These are phyloP conservation scores for Thermothielavioides terrestris DNA, from an alignment of 495 filamentous ascomycete species.

Conservation along the genomic window DNA sequence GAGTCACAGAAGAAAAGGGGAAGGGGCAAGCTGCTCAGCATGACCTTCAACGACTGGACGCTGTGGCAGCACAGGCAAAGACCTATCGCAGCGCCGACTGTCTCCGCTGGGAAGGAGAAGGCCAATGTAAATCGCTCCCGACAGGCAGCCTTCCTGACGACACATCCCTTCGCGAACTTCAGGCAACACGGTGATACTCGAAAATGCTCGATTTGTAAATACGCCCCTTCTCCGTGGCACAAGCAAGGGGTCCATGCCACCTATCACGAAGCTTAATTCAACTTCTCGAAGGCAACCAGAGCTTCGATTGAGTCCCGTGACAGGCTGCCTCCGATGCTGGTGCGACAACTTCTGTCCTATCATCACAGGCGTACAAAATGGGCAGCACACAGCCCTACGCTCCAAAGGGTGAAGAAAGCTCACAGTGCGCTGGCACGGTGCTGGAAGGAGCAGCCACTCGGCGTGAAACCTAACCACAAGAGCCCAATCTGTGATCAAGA, in stretches of 20 bases:
- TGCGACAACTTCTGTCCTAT: not conserved
- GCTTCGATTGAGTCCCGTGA: conserved; percentile 1
- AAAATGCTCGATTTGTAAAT: too few species aligned
- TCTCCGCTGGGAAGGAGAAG: too few species aligned
- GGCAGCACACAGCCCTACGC: not conserved
- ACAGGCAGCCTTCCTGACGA: too few species aligned
- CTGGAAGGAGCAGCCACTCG: not conserved
- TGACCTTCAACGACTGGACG: too few species aligned
- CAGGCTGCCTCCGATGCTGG: conserved; percentile 1
- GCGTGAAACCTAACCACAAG: not conserved
- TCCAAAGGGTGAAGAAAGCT: not conserved
- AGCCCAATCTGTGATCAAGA: not conserved
- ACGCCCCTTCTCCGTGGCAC: not conserved
- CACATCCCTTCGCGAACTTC: too few species aligned
- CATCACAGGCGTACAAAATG: not conserved
- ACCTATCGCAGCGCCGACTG: too few species aligned
- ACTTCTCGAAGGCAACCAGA: not conserved
- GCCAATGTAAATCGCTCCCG: too few species aligned
- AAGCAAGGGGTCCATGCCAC: not conserved
- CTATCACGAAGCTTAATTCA: conserved; percentile 4
- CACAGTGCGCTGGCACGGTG: conserved; percentile 7
- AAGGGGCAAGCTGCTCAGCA: too few species aligned
- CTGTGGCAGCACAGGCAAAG: too few species aligned
- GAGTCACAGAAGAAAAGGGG: too few species aligned
- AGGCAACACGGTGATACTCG: too few species aligned